Percentiles rank a stretch among this genome's conserved stretches.
Evolutionary conservation across 108 stramenopile species (phyloP).

Genomic region (Stephanodiscus triporus): DNA sequence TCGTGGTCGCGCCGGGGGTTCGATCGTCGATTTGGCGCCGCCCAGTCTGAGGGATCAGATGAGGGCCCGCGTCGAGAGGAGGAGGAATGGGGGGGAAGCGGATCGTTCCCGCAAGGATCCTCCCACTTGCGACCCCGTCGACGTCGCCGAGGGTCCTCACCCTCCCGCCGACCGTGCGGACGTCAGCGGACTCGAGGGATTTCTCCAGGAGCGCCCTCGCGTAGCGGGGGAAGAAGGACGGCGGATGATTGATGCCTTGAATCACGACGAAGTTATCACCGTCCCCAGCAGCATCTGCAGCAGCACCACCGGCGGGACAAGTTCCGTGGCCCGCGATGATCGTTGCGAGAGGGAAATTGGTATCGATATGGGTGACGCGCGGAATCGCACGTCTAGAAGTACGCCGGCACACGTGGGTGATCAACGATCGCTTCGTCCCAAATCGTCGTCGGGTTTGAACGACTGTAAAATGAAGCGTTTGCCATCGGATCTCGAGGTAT

Average conservation of each 20-base stretch:
- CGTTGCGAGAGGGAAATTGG: background rate
- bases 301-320: background rate
- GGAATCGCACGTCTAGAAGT: background rate
- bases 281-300: conserved; percentile 1
- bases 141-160: background rate
- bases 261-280: background rate
- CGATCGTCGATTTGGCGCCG: background rate
- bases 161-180: background rate
- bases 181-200: too few species aligned
- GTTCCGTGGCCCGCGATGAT: background rate
- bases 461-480: too few species aligned
- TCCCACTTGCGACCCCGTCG: background rate
- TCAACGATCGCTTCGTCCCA: background rate
- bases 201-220: too few species aligned
- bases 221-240: background rate
- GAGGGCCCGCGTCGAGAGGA: background rate
- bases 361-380: background rate
- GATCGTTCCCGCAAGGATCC: background rate
- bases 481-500: conserved; percentile 5
- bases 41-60: conserved; percentile 1
- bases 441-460: too few species aligned
- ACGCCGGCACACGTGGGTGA: background rate
- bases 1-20: background rate
- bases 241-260: background rate
- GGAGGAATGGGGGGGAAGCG: background rate